phyloP scores from a whole-genome alignment of 2,329 filamentous ascomycete genomes.

The Leptodontidium sp. region DNA sequence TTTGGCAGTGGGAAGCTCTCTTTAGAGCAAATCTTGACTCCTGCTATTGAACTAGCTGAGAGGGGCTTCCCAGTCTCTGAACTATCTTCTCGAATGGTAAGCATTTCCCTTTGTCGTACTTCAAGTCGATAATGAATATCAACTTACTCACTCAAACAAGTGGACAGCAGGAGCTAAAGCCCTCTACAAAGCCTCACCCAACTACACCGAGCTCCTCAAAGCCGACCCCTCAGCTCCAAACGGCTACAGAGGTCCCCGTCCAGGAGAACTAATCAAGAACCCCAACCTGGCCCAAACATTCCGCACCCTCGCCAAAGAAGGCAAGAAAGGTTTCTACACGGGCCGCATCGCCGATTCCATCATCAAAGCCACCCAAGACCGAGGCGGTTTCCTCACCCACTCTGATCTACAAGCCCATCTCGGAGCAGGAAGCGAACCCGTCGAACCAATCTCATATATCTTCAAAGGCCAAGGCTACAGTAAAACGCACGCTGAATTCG shows the following conservation, averaged over 20 bases:
- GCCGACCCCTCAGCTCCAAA: slow-evolving; percentile 71
- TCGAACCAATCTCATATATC: slow-evolving; percentile 83
- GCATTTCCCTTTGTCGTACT: not conserved
- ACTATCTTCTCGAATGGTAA: slow-evolving; percentile 52
- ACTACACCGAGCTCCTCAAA: slow-evolving; percentile 88
- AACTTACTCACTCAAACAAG: slow-evolving; percentile 52
- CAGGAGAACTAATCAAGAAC: slow-evolving; percentile 91
- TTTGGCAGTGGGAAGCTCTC: slow-evolving; percentile 89
- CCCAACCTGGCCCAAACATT: slow-evolving; percentile 84
- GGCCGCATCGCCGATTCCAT: slow-evolving; percentile 84
- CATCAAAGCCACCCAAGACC: slow-evolving; percentile 77
- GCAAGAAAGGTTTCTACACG: slow-evolving; percentile 90
- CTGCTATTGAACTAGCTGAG: slow-evolving; percentile 86
- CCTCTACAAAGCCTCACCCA: slow-evolving; percentile 80
- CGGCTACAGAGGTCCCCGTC: slow-evolving; percentile 75
- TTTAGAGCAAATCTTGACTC: slow-evolving; percentile 78
- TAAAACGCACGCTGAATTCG: slow-evolving; percentile 53
- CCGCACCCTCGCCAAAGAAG: slow-evolving; percentile 76
- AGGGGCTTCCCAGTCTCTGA: slow-evolving; percentile 91
- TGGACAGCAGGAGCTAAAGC: slow-evolving; percentile 73
- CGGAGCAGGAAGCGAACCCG: slow-evolving; percentile 76
- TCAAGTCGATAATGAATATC: not conserved
- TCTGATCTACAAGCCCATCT: slow-evolving; percentile 84
- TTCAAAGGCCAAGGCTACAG: slow-evolving; percentile 72
- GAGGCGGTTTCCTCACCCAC: slow-evolving; percentile 80